Base-by-base conservation (phyloP, 257 asterid genomes). In the Ilex aquifolium region DNA sequence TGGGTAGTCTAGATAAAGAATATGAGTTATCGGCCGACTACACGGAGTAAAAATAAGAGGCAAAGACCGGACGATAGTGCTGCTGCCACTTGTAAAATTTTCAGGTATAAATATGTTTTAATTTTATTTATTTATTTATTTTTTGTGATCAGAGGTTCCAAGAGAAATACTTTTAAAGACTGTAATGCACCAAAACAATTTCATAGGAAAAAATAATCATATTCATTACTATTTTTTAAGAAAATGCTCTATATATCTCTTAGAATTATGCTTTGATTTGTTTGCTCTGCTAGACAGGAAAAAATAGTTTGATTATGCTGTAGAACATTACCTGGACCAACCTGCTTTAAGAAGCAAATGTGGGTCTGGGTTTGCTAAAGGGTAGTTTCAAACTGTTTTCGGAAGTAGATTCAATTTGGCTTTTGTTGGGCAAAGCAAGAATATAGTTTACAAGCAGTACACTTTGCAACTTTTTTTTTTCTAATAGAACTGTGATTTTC, bases 31-130 rank as follows among this genome's bases (percentile, higher is more conserved):
- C 84, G 98, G 36, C 98, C 98, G 46, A 64, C 87, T 30, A 89
- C 99, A 69, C 80, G 97, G 69, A 85, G 97, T 75, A 92, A 89
- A 74, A 84, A 80, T 62, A 92, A 92, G 84, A 83, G 96, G 83
- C 76, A 66, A 61, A 78, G 83, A 74, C 64, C 73, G 31, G 97
- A 87, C 13, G 95, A 92, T 65, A 80, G 76, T 85, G 90, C 78
- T 32, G 94, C 80, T 12, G 65, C 74, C 36, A 63, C 84, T 68
- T 75, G 91, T 27, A 91, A 87, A 67, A 79, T 79, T 76, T 78
- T 76, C 27, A 85, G 95, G 99, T 92, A 14, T 14, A 14, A 50
- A 56, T 55, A 53, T 66, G 66, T 42, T 15, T 29, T 8, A 62
- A 21, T 32, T 6, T 6, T 1, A 14, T 44, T 40, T 42, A 58